Conservation (phyloP, 768 basidiomycete genomes). For the Macrocybe gigantea region DNA sequence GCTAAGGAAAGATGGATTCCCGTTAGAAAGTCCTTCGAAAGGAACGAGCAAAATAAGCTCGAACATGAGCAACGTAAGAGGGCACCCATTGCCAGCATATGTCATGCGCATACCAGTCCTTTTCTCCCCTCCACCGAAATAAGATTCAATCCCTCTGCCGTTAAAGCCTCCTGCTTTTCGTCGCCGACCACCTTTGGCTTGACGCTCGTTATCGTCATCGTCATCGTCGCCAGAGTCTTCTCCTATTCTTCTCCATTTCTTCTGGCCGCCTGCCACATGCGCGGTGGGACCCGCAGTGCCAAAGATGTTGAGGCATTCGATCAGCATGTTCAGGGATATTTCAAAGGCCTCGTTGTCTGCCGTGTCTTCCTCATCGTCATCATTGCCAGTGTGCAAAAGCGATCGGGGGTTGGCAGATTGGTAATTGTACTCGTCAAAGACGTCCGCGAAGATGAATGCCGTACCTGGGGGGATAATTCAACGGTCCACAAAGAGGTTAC, state of each 20-base stretch:
- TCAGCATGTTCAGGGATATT: conserved; percentile 74
- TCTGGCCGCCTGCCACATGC: conserved; percentile 28
- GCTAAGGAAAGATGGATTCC: conserved; percentile 29
- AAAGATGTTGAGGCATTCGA: conserved; percentile 92
- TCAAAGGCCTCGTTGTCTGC: conserved; percentile 56
- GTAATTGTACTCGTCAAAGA: conserved; percentile 80
- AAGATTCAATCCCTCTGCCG: conserved; percentile 46
- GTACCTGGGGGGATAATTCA: conserved; percentile 47
- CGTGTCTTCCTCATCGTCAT: conserved; percentile 14
- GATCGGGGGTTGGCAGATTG: conserved; percentile 15
- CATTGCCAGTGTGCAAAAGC: conserved; percentile 1
- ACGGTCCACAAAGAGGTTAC: not conserved
- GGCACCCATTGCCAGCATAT: conserved; percentile 74
- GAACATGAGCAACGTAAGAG: conserved; percentile 74
- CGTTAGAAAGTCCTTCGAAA: not conserved
- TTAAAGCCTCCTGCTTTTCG: conserved; percentile 14
- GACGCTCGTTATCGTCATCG: conserved; percentile 21
- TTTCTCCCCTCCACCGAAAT: conserved; percentile 53
- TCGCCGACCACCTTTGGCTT: conserved; percentile 22
- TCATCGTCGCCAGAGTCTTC: conserved; percentile 42
- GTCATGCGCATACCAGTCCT: conserved; percentile 82
- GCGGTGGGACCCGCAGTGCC: conserved; percentile 62
- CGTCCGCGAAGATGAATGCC: conserved; percentile 70
- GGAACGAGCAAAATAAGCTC: conserved; percentile 18
- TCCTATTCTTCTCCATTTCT: conserved; percentile 41